Evolutionary conservation across 2,329 filamentous ascomycete species (phyloP), one percentile per base, ranked within the genome.

Genomic region (Penicillium sp.): DNA sequence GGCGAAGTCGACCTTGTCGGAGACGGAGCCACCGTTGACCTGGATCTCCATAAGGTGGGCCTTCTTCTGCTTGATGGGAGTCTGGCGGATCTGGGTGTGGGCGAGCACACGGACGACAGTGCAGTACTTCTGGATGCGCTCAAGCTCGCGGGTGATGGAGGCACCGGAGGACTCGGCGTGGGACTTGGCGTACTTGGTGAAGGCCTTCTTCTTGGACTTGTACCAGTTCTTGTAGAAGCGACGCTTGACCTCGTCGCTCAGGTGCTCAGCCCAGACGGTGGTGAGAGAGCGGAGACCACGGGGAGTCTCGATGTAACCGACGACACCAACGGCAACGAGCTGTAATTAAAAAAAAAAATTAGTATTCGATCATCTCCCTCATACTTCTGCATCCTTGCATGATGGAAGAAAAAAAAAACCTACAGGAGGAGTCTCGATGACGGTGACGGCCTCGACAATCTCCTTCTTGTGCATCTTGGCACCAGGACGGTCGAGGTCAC

Each of bases 161-260:
- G 90, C 82, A 74, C 91, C 92, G 81, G 80, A 89, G 83, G 81
- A 88, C 84, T 97, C 93, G 65, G 93, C 91, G 88, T 97, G 91
- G 88, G 96, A 93, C 91, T 97, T 99, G 84, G 94, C 91, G 83
- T 99, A 99, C 86, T 96, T 97, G 86, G 94, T 99, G 85, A 99
- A 99, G 62, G 94, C 94, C 93, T 99, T 99, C 91, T 97, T 97
- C 92, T 99, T 99, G 86, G 87, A 91, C 89, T 96, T 96, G 90
- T 99, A 99, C 94, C 94, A 99, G 89, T 99, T 99, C 91, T 97
- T 97, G 90, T 99, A 99, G 91, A 99, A 99, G 78, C 94, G 90
- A 75, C 94, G 90, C 89, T 96, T 96, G 80, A 99, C 78, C 84
- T 97, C 94, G 80, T 99, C 94, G 81, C 89, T 90, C 80, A 99